Percentiles rank a stretch among this genome's conserved stretches.
These are phyloP conservation scores for Forsythia suspensa DNA, from an alignment of 257 asterid genomes.

Conservation along the genomic window DNA sequence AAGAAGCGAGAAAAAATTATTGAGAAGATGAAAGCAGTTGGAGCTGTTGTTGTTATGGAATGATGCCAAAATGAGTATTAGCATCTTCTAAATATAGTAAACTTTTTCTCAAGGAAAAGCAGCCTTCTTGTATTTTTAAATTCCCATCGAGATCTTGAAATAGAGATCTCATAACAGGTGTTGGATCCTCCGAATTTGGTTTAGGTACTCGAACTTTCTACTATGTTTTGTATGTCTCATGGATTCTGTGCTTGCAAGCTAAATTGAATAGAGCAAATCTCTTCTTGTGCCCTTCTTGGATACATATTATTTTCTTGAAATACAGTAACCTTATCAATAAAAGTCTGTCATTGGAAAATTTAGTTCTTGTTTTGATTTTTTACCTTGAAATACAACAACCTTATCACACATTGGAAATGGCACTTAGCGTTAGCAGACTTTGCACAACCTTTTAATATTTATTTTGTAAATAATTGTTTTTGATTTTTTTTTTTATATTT, in stretches of 20 bases:
- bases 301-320: neutral
- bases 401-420: too few species aligned
- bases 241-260: neutral
- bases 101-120: neutral
- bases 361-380: too few species aligned
- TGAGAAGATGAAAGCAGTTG: conserved; percentile 47
- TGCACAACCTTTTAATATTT: too few species aligned
- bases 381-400: too few species aligned
- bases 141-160: neutral
- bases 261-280: neutral
- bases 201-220: neutral
- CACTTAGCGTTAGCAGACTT: too few species aligned
- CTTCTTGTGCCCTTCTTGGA: neutral
- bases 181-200: neutral
- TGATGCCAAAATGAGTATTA: conserved; percentile 9
- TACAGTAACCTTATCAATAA: neutral
- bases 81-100: neutral
- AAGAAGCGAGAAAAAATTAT: conserved; percentile 48
- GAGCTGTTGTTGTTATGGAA: conserved; percentile 45
- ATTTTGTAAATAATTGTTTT: too few species aligned
- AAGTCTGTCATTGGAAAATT: too few species aligned
- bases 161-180: neutral
- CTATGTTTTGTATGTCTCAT: neutral
- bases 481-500: too few species aligned
- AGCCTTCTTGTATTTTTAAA: neutral